Conservation (phyloP, 306 rosid genomes). For the Citrullus colocynthis region DNA sequence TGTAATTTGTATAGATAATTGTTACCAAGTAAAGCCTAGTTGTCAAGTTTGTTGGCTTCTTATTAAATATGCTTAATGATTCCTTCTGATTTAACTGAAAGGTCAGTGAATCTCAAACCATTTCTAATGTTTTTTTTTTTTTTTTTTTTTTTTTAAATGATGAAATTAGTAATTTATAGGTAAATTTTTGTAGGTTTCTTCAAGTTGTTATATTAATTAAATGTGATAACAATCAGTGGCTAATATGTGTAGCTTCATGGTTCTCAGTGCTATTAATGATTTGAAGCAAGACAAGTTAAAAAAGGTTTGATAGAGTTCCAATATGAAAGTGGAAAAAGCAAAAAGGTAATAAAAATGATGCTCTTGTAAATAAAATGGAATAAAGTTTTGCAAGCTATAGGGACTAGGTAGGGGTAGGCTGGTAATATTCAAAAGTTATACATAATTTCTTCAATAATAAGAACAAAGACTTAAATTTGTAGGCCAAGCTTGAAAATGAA, state of each 20-base stretch:
- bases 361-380: background rate
- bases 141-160: background rate
- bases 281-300: background rate
- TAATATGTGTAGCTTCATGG: background rate
- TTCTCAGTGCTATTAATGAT: background rate
- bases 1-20: background rate
- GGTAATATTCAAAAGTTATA: background rate
- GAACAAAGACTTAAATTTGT: background rate
- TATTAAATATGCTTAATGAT: background rate
- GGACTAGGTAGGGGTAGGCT: background rate
- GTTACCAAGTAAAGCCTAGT: background rate
- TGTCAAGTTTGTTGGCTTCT: background rate
- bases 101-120: background rate
- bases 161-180: background rate
- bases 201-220: background rate
- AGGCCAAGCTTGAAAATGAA: background rate
- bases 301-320: background rate
- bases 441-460: background rate
- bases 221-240: background rate
- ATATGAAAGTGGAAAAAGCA: background rate
- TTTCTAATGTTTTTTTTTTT: background rate
- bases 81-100: background rate
- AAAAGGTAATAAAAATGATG: background rate
- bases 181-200: background rate
- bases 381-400: background rate